A percentile compares a stretch with the other conserved stretches of the same genome.
phyloP scores from a whole-genome alignment of 768 basidiomycete species.

The Porphyrellus cyaneotinctus region DNA sequence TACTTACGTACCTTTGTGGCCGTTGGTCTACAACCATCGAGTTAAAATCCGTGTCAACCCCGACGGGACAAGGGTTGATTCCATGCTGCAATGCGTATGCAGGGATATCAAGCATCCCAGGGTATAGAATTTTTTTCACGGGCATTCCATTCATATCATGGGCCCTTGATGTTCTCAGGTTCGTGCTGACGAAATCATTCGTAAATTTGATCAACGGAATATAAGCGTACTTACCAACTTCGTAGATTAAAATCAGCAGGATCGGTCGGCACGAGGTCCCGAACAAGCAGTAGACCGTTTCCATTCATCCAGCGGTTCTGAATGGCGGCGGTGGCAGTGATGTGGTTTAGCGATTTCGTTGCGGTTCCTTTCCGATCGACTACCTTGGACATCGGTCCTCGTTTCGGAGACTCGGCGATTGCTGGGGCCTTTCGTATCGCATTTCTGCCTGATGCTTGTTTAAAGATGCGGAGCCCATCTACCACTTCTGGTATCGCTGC shows the following conservation, averaged over 20 bases:
- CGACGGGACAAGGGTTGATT: not conserved
- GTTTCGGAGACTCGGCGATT: not conserved
- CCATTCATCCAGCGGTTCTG: constrained; percentile 4
- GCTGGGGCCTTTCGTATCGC: constrained; percentile 9
- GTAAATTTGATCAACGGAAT: not conserved
- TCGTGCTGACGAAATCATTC: constrained; percentile 1
- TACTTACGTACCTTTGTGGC: constrained; percentile 16
- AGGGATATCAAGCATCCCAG: constrained; percentile 1
- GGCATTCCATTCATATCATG: not conserved
- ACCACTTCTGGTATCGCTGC: constrained; percentile 19
- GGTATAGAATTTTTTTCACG: constrained; percentile 2
- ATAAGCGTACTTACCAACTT: constrained; percentile 3
- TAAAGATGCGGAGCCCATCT: constrained; percentile 14
- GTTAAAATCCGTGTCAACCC: not conserved
- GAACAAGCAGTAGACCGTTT: constrained; percentile 8
- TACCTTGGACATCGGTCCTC: not conserved
- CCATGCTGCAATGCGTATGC: not conserved
- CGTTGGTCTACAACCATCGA: not conserved
- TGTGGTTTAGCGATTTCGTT: constrained; percentile 13
- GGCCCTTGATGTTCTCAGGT: not conserved
- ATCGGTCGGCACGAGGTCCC: constrained; percentile 13
- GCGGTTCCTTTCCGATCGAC: constrained; percentile 17
- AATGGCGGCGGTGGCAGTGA: constrained; percentile 9
- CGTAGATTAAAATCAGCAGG: constrained; percentile 18
- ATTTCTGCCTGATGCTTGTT: not conserved